These are phyloP conservation scores for Canavalia ensiformis DNA, from an alignment of 306 rosid genomes.

Conservation along the genomic window DNA sequence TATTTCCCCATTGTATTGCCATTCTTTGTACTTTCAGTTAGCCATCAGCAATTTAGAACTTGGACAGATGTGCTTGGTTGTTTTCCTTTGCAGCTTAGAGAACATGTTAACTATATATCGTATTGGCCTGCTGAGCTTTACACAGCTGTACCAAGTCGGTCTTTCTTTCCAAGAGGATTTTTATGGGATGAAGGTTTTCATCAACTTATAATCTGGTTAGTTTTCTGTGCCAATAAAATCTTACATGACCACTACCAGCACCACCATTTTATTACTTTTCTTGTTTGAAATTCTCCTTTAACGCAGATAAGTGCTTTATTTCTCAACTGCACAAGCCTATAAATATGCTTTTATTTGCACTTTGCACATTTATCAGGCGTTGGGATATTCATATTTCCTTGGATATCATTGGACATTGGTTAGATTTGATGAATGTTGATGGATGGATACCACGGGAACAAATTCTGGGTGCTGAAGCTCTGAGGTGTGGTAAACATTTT, in stretches of 20 bases:
- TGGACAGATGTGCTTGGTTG: conserved; percentile 44
- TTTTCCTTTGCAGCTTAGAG: conserved; percentile 69
- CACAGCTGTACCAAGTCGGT: conserved; percentile 95
- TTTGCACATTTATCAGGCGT: conserved; percentile 70
- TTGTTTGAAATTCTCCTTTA: conserved; percentile 36
- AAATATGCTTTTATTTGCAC: conserved; percentile 25
- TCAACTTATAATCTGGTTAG: conserved; percentile 89
- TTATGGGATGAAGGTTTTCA: conserved; percentile 99
- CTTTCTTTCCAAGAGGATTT: conserved; percentile 97
- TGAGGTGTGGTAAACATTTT: conserved; percentile 69
- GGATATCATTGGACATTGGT: conserved; percentile 96
- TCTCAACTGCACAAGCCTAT: conserved; percentile 32
- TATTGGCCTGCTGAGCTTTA: conserved; percentile 99
- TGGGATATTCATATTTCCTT: conserved; percentile 89
- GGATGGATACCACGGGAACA: conserved; percentile 99
- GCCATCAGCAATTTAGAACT: conserved; percentile 46
- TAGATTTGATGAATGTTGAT: conserved; percentile 91
- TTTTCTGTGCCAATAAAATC: conserved; percentile 38
- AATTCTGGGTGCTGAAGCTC: conserved; percentile 94
- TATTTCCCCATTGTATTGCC: conserved; percentile 1
- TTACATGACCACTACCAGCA: conserved; percentile 10
- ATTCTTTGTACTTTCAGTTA: conserved; percentile 35
- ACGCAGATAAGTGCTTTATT: conserved; percentile 21
- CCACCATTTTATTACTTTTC: conserved; percentile 23
- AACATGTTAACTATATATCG: conserved; percentile 59